Evolutionary conservation across 495 filamentous ascomycete genomes (phyloP).

Genomic region (Xylaria sp.): DNA sequence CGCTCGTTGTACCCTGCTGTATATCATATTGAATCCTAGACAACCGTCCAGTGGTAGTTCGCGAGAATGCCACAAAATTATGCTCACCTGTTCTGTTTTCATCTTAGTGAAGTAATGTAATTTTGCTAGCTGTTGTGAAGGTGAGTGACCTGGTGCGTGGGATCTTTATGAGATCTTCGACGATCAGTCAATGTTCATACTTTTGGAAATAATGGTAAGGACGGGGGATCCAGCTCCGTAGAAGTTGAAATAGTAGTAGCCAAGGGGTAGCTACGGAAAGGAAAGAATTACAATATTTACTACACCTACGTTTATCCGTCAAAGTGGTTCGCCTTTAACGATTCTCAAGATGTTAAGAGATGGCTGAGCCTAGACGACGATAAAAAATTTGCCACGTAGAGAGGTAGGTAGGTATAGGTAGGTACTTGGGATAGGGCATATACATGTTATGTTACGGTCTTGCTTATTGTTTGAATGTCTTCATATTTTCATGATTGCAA

Average conservation of each 20-base stretch:
- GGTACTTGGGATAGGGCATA: too few species aligned
- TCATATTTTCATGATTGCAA: background rate
- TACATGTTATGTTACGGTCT: too few species aligned
- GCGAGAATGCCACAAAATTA: constrained; percentile 29
- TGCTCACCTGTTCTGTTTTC: background rate
- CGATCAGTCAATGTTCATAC: too few species aligned
- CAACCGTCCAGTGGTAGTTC: constrained; percentile 31
- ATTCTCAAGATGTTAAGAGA: background rate
- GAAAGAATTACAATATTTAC: too few species aligned
- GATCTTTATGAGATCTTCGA: too few species aligned
- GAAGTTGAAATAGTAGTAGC: background rate
- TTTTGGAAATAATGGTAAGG: too few species aligned
- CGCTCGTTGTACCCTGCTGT: constrained; percentile 14
- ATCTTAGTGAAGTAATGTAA: too few species aligned
- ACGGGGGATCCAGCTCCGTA: background rate
- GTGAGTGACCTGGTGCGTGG: background rate
- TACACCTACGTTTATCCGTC: background rate
- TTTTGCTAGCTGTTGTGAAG: background rate
- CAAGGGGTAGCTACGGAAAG: too few species aligned
- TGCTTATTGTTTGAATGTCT: too few species aligned
- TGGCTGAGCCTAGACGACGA: background rate
- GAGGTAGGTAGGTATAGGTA: too few species aligned
- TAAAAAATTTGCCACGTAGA: background rate
- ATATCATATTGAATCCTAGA: constrained; percentile 31
- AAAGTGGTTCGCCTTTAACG: background rate